phyloP scores from a whole-genome alignment of 371 early-diverging fungal species.

The Catenaria anguillulae region DNA sequence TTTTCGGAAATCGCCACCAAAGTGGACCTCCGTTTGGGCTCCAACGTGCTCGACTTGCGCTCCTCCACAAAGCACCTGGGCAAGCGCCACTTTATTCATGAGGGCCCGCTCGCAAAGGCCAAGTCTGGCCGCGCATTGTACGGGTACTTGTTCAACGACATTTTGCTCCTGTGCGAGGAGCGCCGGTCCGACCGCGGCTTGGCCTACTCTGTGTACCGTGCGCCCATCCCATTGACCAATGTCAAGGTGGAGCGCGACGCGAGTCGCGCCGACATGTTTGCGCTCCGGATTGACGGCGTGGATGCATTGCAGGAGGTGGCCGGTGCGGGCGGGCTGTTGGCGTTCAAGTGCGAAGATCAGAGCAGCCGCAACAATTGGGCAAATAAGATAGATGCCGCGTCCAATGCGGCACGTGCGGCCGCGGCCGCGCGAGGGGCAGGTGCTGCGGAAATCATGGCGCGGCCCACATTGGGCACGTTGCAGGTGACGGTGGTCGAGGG shows the following conservation, averaged over 20 bases:
- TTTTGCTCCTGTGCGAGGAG: slow-evolving; percentile 40
- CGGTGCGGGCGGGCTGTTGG: neutral
- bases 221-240: neutral
- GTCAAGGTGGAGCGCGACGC: neutral
- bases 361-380: neutral
- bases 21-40: slow-evolving; percentile 44
- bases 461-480: neutral
- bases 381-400: neutral
- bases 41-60: slow-evolving; percentile 38
- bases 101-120: slow-evolving; percentile 63
- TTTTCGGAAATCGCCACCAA: slow-evolving; percentile 49
- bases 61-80: slow-evolving; percentile 46
- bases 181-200: neutral
- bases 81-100: slow-evolving; percentile 56
- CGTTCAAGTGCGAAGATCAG: neutral
- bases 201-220: neutral
- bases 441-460: neutral
- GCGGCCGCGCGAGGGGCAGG: neutral
- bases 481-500: neutral
- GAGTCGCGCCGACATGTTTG: neutral
- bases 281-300: neutral
- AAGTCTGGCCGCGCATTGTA: slow-evolving; percentile 70
- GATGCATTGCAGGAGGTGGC: too few species aligned
- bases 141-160: slow-evolving; percentile 74
- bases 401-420: neutral